Evolutionary conservation across 495 filamentous ascomycete species (phyloP), one percentile per base, ranked within the genome.

Genomic region (Hypoxylon rickii): DNA sequence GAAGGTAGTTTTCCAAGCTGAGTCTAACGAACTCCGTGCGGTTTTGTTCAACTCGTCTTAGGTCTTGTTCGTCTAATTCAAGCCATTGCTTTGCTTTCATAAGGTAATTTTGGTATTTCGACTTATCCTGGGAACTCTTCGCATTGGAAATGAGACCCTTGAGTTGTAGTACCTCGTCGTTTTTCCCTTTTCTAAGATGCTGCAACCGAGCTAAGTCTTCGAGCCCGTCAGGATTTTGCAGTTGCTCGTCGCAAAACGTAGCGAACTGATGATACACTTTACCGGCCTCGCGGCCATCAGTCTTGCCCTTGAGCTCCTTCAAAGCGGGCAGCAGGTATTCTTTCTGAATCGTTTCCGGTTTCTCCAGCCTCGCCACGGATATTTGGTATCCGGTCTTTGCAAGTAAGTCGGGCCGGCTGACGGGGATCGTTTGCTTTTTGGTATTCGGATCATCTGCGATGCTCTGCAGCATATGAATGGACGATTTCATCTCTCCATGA

Each of bases 231-330:
- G 85, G 81, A 65, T 91, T 93, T 52, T 95, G 85, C 10, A 97
- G 76, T 66, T 97, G 94, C 58, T 88, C 85, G 67, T 99, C 93
- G 66, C 94, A 99, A 63, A 97, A 99, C 45, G 83, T 83, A 45
- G 94, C 94, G 69, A 96, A 97, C 56, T 94, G 89, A 67, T 97
- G 90, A 61, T 89, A 97, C 7, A 97, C 95, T 61, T 88, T 80
- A 4, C 93, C 91, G 5, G 92, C 89, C 45, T 89, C 86, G 56
- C 83, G 79, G 7, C 89, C 86, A 32, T 86, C 80, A 1, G 68
- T 79, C 44, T 79, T 81, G n/a, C 83, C 85, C 64, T 79, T 84
- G 21, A 99, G 73, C 58, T 92, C 87, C 61, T 86, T 86, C 31
- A 97, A 85, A 1, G 94, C 92, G 4, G 87, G 86, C 21, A 84